phyloP scores from a whole-genome alignment of 306 rosid species.

The Hylodesmum podocarpum region DNA sequence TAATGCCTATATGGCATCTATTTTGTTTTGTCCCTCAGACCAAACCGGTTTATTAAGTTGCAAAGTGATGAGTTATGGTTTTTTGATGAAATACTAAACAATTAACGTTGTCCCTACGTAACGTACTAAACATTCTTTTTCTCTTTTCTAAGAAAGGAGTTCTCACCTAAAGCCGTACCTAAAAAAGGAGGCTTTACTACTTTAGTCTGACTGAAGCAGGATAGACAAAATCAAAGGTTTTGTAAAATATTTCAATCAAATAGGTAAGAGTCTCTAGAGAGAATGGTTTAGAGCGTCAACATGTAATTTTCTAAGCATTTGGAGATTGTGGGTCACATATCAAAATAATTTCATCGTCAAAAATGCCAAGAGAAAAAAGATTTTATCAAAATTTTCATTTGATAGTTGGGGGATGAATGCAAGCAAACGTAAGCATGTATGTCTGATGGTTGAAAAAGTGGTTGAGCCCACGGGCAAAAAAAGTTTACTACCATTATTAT shows the following conservation, averaged over 20 bases:
- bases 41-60: neutral
- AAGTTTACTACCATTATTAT: too few species aligned
- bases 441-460: neutral
- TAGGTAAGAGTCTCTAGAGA: neutral
- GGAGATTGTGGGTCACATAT: neutral
- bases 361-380: neutral
- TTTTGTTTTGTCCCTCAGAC: neutral
- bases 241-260: neutral
- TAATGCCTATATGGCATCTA: constrained; percentile 6
- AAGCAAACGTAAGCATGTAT: neutral
- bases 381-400: neutral
- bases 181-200: neutral
- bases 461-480: neutral
- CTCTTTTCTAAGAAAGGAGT: neutral
- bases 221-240: neutral
- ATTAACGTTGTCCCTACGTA: neutral
- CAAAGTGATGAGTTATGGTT: neutral
- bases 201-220: neutral
- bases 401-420: neutral
- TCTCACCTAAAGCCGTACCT: constrained; percentile 11
- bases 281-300: neutral
- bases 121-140: neutral
- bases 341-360: neutral
- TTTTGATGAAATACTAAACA: constrained; percentile 10
- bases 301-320: neutral